Evolutionary conservation across 2,329 filamentous ascomycete species (phyloP).

Genomic region (Stagonosporopsis rhizophila): DNA sequence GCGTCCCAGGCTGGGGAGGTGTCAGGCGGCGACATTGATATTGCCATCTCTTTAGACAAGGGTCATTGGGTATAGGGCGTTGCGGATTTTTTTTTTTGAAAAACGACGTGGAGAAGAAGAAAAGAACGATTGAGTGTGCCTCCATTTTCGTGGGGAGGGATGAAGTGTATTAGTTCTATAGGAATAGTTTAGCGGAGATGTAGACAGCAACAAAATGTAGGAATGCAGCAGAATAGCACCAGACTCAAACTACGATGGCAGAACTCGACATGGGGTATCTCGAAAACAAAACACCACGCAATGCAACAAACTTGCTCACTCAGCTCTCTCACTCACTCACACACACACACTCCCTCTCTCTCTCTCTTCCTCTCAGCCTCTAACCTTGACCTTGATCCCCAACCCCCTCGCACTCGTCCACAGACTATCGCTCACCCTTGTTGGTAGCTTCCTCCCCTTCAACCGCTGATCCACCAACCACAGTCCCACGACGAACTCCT

Average conservation of each 20-base stretch:
- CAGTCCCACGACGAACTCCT: slow-evolving; percentile 82
- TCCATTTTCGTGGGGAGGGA: neutral
- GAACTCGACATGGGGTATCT: slow-evolving; percentile 40
- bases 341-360: too few species aligned
- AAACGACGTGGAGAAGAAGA: neutral
- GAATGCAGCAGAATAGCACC: neutral
- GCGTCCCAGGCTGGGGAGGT: too few species aligned
- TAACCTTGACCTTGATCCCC: slow-evolving; percentile 50
- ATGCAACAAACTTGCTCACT: slow-evolving; percentile 1
- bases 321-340: neutral
- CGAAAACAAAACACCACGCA: slow-evolving; percentile 23
- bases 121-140: neutral
- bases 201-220: neutral
- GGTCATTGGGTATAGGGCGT: too few species aligned
- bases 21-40: neutral
- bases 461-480: slow-evolving; percentile 84
- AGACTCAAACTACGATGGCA: neutral
- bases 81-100: neutral
- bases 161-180: neutral
- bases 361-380: slow-evolving; percentile 7
- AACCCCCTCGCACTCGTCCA: slow-evolving; percentile 71
- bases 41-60: neutral
- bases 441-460: slow-evolving; percentile 78
- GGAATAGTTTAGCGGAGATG: neutral
- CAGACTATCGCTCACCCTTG: slow-evolving; percentile 73